Evolutionary conservation across 768 basidiomycete genomes (phyloP).

Genomic region (Rhizopogon vinicolor): DNA sequence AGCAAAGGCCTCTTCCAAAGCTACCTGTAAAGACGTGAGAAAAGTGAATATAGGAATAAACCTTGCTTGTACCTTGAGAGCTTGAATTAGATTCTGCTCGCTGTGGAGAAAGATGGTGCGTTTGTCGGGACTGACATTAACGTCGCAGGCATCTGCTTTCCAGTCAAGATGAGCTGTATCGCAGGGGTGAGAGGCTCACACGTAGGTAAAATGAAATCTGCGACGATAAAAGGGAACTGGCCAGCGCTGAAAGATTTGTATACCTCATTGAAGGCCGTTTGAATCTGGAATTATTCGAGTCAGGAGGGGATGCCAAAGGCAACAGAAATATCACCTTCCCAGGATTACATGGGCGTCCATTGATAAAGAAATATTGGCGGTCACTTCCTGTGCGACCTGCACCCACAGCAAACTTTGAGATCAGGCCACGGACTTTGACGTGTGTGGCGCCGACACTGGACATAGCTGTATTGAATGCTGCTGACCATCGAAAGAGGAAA

Average conservation of each 20-base stretch:
- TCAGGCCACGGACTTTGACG: conserved; percentile 67
- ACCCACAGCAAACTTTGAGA: conserved; percentile 77
- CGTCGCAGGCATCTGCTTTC: conserved; percentile 67
- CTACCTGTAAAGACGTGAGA: conserved; percentile 35
- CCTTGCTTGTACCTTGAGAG: conserved; percentile 59
- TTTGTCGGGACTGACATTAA: conserved; percentile 97
- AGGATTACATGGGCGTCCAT: conserved; percentile 83
- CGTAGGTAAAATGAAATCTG: conserved; percentile 79
- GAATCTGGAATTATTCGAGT: conserved; percentile 43
- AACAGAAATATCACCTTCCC: conserved; percentile 47
- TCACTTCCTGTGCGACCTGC: conserved; percentile 77
- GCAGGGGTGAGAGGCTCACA: conserved; percentile 37
- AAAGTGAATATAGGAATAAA: not conserved
- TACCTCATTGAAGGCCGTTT: conserved; percentile 89
- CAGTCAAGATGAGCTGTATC: not conserved
- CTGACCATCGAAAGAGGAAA: not conserved
- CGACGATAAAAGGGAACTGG: conserved; percentile 79
- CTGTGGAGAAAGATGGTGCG: conserved; percentile 90
- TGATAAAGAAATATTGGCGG: conserved; percentile 90
- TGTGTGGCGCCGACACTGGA: conserved; percentile 23
- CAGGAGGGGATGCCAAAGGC: not conserved
- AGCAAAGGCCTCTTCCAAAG: conserved; percentile 65
- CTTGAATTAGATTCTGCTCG: conserved; percentile 72
- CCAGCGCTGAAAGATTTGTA: conserved; percentile 77
- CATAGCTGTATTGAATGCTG: not conserved